A percentile compares a stretch with the other conserved stretches of the same genome.
These are phyloP conservation scores for Triangularia setosa DNA, from an alignment of 2,329 filamentous ascomycete genomes.

Conservation along the genomic window DNA sequence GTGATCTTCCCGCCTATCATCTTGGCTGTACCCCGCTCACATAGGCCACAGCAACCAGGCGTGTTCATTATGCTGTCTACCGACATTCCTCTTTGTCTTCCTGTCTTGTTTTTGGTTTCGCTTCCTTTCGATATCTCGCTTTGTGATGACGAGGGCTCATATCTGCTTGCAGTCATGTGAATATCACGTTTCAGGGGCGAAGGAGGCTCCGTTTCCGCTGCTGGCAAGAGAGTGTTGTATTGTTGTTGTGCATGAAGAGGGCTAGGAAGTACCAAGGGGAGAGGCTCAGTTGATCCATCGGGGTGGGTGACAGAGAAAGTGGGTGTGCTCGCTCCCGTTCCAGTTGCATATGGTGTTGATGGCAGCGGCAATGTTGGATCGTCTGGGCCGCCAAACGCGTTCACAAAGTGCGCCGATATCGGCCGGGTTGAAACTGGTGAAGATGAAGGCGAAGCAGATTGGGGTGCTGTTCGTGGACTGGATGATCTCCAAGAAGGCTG, in stretches of 20 bases:
- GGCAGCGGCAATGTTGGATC: neutral
- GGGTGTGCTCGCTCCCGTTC: slow-evolving; percentile 1
- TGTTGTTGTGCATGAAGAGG: neutral
- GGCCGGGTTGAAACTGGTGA: slow-evolving; percentile 12
- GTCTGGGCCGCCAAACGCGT: neutral
- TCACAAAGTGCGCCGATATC: slow-evolving; percentile 1
- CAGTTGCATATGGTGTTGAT: neutral
- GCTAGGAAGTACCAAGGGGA: neutral
- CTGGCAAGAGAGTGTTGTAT: neutral
- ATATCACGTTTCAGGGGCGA: neutral
- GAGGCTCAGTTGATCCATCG: neutral
- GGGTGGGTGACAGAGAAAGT: slow-evolving; percentile 7
- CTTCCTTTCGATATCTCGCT: neutral
- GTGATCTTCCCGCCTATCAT: slow-evolving; percentile 8
- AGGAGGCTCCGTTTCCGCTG: neutral
- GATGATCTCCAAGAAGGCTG: neutral
- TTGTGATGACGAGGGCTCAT: neutral
- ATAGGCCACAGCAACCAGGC: slow-evolving; percentile 9
- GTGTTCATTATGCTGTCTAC: neutral
- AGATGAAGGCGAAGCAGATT: neutral
- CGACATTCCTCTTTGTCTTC: neutral
- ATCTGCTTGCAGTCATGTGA: neutral
- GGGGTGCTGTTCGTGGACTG: neutral
- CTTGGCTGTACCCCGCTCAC: slow-evolving; percentile 6
- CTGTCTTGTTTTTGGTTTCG: neutral